phyloP scores from a whole-genome alignment of 169 alveolate genomes.

The Eimeria sp. region DNA sequence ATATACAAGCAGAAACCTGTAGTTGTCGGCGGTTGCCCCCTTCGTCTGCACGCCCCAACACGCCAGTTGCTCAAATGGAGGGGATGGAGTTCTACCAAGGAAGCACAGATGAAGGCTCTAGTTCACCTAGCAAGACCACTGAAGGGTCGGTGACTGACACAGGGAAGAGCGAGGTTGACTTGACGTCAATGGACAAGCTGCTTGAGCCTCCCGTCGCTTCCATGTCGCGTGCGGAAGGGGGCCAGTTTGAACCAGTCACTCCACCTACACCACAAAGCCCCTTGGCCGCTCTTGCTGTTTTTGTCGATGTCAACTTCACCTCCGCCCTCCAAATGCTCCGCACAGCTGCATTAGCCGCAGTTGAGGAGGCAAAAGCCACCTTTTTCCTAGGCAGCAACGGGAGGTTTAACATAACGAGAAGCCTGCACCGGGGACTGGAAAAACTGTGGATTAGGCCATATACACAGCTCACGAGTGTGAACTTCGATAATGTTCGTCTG shows the following conservation, averaged over 20 bases:
- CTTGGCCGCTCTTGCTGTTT: conserved; percentile 55
- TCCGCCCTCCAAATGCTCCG: conserved; percentile 48
- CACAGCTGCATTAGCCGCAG: conserved; percentile 40
- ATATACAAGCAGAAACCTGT: neutral
- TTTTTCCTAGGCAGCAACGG: neutral
- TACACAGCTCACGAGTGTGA: neutral
- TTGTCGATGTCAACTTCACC: conserved; percentile 19
- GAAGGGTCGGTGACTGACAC: neutral
- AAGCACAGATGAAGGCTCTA: conserved; percentile 8
- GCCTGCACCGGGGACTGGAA: conserved; percentile 14
- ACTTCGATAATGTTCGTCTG: neutral
- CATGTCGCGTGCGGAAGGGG: neutral
- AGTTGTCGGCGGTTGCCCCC: neutral
- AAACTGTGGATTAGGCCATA: conserved; percentile 18
- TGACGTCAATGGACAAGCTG: neutral
- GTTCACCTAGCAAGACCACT: conserved; percentile 5
- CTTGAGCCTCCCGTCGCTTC: neutral
- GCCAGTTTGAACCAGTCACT: conserved; percentile 9
- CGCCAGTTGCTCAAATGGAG: neutral
- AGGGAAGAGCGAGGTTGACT: neutral
- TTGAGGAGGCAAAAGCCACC: conserved; percentile 42
- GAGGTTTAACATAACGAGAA: conserved; percentile 2
- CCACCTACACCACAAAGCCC: conserved; percentile 24
- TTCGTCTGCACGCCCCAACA: neutral
- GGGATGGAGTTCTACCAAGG: neutral